phyloP scores from a whole-genome alignment of 768 basidiomycete species.

The Suillus placidus region DNA sequence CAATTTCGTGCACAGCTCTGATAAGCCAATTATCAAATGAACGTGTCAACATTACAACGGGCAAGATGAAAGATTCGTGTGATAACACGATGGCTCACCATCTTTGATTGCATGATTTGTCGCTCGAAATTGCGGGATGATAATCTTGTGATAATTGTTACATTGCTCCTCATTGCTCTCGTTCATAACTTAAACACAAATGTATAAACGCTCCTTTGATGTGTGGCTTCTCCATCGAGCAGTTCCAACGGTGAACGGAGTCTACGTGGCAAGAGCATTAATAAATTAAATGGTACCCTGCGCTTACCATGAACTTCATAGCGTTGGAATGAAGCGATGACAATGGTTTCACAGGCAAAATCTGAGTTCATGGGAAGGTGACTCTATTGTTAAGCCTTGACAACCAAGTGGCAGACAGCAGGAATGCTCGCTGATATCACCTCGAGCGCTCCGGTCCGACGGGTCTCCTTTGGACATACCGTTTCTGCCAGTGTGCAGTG shows the following conservation, averaged over 20 bases:
- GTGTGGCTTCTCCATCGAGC: neutral
- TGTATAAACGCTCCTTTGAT: neutral
- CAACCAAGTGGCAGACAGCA: constrained; percentile 19
- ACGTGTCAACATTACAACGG: neutral
- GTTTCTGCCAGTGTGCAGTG: constrained; percentile 10
- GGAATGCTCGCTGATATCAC: constrained; percentile 12
- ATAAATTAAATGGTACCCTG: neutral
- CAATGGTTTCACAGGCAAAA: constrained; percentile 1
- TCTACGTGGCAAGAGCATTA: neutral
- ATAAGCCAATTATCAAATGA: constrained; percentile 3
- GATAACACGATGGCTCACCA: neutral
- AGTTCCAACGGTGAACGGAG: neutral
- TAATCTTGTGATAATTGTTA: neutral
- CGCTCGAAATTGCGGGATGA: neutral
- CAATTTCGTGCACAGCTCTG: constrained; percentile 11
- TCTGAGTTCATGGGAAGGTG: constrained; percentile 15
- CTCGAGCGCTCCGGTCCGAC: constrained; percentile 16
- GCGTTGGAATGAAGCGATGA: neutral
- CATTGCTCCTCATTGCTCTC: neutral
- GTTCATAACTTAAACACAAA: neutral
- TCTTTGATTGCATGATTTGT: neutral
- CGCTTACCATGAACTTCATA: neutral
- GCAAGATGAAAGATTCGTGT: neutral
- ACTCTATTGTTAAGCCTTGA: constrained; percentile 21
- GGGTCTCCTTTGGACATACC: constrained; percentile 19